Conservation (phyloP, 169 alveolate genomes). For the Miamiensis avidus region DNA sequence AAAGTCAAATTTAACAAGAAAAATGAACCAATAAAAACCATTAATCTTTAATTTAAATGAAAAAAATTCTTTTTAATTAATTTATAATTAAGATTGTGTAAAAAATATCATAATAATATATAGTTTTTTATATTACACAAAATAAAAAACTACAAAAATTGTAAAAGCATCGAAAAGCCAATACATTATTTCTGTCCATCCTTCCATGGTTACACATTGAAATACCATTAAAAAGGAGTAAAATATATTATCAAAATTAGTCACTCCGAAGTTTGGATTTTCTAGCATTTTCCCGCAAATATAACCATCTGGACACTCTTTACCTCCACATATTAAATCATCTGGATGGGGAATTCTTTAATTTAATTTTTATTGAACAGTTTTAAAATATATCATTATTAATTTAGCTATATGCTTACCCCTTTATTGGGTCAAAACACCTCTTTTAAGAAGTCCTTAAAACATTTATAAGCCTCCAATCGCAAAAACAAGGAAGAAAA, state of each 20-base stretch:
- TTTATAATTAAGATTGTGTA: no score
- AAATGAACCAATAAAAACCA: constrained; percentile 70
- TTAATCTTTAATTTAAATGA: no score
- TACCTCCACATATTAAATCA: constrained; percentile 46
- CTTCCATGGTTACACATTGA: constrained; percentile 66
- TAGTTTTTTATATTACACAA: constrained; percentile 9
- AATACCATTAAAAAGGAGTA: constrained; percentile 63
- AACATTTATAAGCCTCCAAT: constrained; percentile 47
- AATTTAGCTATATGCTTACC: neutral
- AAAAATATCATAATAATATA: no score
- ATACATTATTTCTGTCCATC: constrained; percentile 66
- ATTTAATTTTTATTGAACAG: neutral
- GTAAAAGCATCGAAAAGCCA: constrained; percentile 41
- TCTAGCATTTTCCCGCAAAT: constrained; percentile 63
- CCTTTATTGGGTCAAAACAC: constrained; percentile 29
- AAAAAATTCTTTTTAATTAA: no score
- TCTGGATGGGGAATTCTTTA: constrained; percentile 14
- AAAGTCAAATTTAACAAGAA: constrained; percentile 69
- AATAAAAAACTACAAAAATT: constrained; percentile 51
- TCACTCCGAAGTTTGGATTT: constrained; percentile 64
- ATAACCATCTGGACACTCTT: constrained; percentile 46
- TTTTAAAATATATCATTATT: no score
- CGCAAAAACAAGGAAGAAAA: constrained; percentile 49
- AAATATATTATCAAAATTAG: constrained; percentile 65
- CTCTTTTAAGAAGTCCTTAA: constrained; percentile 43